Evolutionary conservation across 257 asterid genomes (phyloP), one percentile per base, ranked within the genome.

Genomic region (Ligustrum vulgare): DNA sequence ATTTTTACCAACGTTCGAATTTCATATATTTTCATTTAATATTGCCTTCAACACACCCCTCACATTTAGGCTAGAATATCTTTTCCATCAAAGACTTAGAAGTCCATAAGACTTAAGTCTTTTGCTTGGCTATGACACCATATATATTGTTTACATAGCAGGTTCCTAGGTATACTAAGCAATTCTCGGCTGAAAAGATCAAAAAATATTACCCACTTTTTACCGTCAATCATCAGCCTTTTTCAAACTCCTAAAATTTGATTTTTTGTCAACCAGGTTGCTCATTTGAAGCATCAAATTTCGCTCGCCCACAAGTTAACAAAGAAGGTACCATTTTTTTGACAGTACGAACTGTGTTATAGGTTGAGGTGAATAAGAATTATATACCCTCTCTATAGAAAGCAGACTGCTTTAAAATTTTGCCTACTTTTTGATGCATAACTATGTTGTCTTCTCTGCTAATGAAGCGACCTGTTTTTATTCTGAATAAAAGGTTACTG

Each of bases 201-300:
- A 45, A 45, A 45, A 43, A 13, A 45, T 43, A 4, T 2, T 23
- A 25, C 33, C 67, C 15, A 11, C 8, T 25, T 60, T 34, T 23
- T 23, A 23, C 16, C 1, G 34, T 60, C 33, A 22, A 60, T 4
- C 18, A 60, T 23, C 67, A 25, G 11, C 1, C 34, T 60, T 22
- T 11, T 5, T 25, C 28, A 12, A 25, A 25, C 67, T 60, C 67
- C 15, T 25, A 60, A 22, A 25, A 1, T 60, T 35, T 75, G 43
- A 67, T 74, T 71, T 64, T 79, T 45, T 80, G 73, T 36, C 75
- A 47, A 71, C 79, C 84, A 92, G 98, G 88, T 83, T 75, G 89
- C 96, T 37, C 87, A 84, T 6, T 73, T 88, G 88, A 92, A 83
- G 88, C 97, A 94, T 72, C 91, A 86, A 70, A 82, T 85, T 71